Conservation (phyloP, 1,284 basidiomycete species). For the Macrocybe sp. region DNA sequence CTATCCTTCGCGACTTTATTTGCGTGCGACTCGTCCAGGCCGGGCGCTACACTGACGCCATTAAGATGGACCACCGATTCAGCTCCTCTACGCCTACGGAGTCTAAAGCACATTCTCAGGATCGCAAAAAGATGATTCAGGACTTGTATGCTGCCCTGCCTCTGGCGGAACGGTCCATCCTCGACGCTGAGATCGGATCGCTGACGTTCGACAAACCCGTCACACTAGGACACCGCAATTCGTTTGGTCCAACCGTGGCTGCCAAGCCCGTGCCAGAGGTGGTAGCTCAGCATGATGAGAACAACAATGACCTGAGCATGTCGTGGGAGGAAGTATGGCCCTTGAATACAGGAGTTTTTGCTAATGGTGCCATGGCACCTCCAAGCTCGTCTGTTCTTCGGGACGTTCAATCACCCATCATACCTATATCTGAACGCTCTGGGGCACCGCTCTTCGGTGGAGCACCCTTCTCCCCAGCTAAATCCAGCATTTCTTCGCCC, state of each 20-base stretch:
- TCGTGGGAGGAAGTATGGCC: conserved; percentile 33
- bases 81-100: conserved; percentile 31
- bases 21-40: conserved; percentile 75
- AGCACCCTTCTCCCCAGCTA: conserved; percentile 6
- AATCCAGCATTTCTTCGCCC: conserved; percentile 7
- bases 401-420: conserved; percentile 14
- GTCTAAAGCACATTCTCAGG: conserved; percentile 30
- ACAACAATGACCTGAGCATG: conserved; percentile 18
- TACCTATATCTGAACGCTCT: conserved; percentile 13
- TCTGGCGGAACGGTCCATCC: conserved; percentile 25
- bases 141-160: conserved; percentile 29
- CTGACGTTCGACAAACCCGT: background rate
- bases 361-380: conserved; percentile 5
- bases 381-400: conserved; percentile 15
- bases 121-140: conserved; percentile 61
- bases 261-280: conserved; percentile 7
- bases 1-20: conserved; percentile 74
- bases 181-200: conserved; percentile 27
- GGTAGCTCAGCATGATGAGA: background rate
- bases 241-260: conserved; percentile 8
- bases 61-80: conserved; percentile 71
- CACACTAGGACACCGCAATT: conserved; percentile 4
- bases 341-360: conserved; percentile 5
- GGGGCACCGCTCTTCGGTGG: conserved; percentile 18
- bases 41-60: conserved; percentile 67